phyloP scores from a whole-genome alignment of 306 rosid species.

The Quercus rubra region DNA sequence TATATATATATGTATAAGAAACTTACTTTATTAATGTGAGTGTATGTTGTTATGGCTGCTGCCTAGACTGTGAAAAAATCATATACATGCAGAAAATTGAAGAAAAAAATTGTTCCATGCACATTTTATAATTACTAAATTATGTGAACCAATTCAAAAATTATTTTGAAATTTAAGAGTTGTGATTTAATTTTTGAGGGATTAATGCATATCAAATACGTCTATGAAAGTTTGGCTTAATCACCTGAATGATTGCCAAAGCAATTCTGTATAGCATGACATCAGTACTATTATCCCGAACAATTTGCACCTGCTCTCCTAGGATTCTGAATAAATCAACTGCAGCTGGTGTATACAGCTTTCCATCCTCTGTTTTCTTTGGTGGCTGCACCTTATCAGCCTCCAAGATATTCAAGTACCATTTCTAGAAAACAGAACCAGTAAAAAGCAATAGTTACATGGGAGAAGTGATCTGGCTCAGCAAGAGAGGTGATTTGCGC shows the following conservation, averaged over 20 bases:
- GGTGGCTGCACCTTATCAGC: conserved; percentile 97
- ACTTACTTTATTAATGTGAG: not conserved
- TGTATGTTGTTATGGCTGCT: not conserved
- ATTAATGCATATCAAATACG: not conserved
- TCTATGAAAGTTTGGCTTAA: conserved; percentile 9
- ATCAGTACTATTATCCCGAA: conserved; percentile 96
- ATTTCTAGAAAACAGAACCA: conserved; percentile 59
- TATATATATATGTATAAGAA: too few species aligned
- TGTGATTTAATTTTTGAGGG: not conserved
- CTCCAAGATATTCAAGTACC: conserved; percentile 97
- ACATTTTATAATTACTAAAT: not conserved
- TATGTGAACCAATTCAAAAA: not conserved
- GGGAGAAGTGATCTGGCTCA: conserved; percentile 4
- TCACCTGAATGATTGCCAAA: conserved; percentile 93
- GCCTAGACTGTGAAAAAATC: not conserved
- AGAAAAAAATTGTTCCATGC: not conserved
- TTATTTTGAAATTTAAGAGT: not conserved
- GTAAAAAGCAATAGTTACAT: conserved; percentile 13
- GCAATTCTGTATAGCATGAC: conserved; percentile 94
- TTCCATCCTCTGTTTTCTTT: conserved; percentile 95
- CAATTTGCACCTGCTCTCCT: conserved; percentile 97
- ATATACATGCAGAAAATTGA: not conserved
- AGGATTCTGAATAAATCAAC: conserved; percentile 97
- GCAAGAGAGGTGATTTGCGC: conserved; percentile 8
- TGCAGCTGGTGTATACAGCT: conserved; percentile 96